phyloP scores from a whole-genome alignment of 2,329 filamentous ascomycete species.

The Aspergillus costaricaensis region DNA sequence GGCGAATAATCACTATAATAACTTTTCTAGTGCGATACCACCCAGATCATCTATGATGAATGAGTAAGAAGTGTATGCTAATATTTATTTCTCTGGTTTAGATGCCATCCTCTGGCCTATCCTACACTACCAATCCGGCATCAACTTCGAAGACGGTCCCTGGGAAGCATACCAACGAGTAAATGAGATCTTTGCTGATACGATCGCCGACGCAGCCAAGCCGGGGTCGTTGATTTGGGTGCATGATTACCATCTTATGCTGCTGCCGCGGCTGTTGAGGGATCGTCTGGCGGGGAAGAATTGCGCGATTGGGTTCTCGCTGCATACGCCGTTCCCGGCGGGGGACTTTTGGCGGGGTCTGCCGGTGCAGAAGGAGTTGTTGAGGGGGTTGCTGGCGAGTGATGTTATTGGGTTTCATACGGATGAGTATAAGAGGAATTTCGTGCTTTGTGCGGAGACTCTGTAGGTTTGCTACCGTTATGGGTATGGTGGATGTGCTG shows the following conservation, averaged over 20 bases:
- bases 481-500: not conserved
- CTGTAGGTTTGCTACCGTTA: constrained; percentile 52
- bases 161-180: constrained; percentile 89
- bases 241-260: constrained; percentile 94
- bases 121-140: constrained; percentile 93
- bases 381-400: constrained; percentile 80
- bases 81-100: constrained; percentile 34
- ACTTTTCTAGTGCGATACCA: constrained; percentile 77
- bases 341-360: constrained; percentile 91
- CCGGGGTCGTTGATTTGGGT: constrained; percentile 92
- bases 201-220: constrained; percentile 75
- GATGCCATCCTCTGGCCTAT: constrained; percentile 96
- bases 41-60: too few relatives aligned
- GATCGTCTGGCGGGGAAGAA: constrained; percentile 73
- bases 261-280: constrained; percentile 86
- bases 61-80: too few relatives aligned
- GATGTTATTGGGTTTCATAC: constrained; percentile 97
- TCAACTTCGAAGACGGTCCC: constrained; percentile 86
- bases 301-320: constrained; percentile 91
- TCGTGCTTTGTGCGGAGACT: constrained; percentile 85
- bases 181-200: constrained; percentile 84
- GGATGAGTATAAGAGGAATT: constrained; percentile 93
- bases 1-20: constrained; percentile 91
- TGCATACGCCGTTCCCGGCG: constrained; percentile 92
- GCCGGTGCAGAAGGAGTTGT: constrained; percentile 79